Percentiles rank a stretch among this genome's conserved stretches.
Conservation (phyloP, 495 filamentous ascomycete species). For the Lasiosphaeris hirsuta region DNA sequence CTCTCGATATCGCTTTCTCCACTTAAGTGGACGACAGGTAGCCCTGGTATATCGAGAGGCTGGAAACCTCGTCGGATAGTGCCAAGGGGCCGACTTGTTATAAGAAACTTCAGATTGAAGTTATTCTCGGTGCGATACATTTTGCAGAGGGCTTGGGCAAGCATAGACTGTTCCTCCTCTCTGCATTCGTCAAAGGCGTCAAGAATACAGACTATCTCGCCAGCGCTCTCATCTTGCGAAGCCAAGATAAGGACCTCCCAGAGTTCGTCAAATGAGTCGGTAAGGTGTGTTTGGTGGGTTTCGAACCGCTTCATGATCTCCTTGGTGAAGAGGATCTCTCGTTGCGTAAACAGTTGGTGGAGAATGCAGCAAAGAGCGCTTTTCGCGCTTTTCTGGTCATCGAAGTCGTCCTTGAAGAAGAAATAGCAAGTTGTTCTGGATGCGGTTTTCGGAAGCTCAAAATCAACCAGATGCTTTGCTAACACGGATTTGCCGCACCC, state of each 20-base stretch:
- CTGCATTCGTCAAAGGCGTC: conserved; percentile 48
- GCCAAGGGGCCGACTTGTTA: conserved; percentile 48
- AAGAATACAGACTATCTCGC: conserved; percentile 47
- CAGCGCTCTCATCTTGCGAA: conserved; percentile 32
- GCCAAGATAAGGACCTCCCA: conserved; percentile 40
- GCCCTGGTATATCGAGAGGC: conserved; percentile 12
- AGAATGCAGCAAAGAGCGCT: conserved; percentile 45
- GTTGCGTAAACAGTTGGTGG: conserved; percentile 44
- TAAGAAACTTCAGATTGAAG: conserved; percentile 41
- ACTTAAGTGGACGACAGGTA: conserved; percentile 37
- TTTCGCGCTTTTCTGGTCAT: conserved; percentile 38
- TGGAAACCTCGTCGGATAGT: conserved; percentile 37
- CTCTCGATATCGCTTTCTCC: conserved; percentile 38
- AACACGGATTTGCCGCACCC: conserved; percentile 57
- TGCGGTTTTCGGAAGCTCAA: conserved; percentile 20
- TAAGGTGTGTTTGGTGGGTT: conserved; percentile 19
- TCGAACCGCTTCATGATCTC: conserved; percentile 27
- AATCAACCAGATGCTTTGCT: conserved; percentile 43
- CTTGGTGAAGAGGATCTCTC: conserved; percentile 29
- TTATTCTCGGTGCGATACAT: conserved; percentile 11
- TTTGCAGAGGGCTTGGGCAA: conserved; percentile 14
- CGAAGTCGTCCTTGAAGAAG: conserved; percentile 56
- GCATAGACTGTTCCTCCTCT: conserved; percentile 3
- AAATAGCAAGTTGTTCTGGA: conserved; percentile 45
- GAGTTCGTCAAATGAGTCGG: conserved; percentile 35